A percentile compares a stretch with the other conserved stretches of the same genome.
Evolutionary conservation across 2,329 filamentous ascomycete species (phyloP).

Genomic region (Blastomyces parvus): DNA sequence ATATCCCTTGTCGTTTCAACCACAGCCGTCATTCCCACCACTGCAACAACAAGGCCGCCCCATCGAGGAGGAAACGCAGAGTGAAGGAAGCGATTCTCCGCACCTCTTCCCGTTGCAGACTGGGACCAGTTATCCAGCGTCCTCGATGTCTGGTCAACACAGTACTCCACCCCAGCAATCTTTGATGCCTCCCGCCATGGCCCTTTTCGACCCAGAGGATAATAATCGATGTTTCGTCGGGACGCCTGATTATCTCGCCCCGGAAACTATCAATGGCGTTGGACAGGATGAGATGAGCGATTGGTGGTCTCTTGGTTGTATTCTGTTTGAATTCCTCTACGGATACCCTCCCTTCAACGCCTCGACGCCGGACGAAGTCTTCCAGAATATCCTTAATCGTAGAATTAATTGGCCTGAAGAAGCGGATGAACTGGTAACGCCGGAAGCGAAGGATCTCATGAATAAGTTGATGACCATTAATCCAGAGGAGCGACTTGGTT

Average conservation of each 20-base stretch:
- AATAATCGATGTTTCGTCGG: constrained; percentile 89
- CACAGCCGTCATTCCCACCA: constrained; percentile 17
- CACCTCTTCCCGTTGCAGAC: constrained; percentile 61
- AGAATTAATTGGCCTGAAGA: constrained; percentile 89
- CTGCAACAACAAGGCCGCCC: constrained; percentile 24
- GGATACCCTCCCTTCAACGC: constrained; percentile 92
- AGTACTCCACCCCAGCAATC: constrained; percentile 47
- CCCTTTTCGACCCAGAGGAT: constrained; percentile 90
- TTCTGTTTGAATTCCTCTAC: constrained; percentile 91
- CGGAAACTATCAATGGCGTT: constrained; percentile 89
- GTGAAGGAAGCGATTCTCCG: constrained; percentile 63
- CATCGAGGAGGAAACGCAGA: constrained; percentile 65
- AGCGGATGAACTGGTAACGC: constrained; percentile 66
- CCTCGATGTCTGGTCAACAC: constrained; percentile 24
- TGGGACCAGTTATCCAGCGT: constrained; percentile 42
- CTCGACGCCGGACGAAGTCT: constrained; percentile 79
- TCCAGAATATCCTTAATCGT: constrained; percentile 87
- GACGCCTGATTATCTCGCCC: constrained; percentile 92
- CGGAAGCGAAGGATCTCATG: constrained; percentile 87
- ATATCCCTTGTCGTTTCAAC: constrained; percentile 24
- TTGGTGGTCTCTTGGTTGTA: constrained; percentile 99
- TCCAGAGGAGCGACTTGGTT: constrained; percentile 69
- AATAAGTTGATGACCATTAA: constrained; percentile 83
- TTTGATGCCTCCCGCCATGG: constrained; percentile 87
- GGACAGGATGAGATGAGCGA: constrained; percentile 97